Conservation (phyloP, 257 asterid genomes). For the Gentiana straminea region DNA sequence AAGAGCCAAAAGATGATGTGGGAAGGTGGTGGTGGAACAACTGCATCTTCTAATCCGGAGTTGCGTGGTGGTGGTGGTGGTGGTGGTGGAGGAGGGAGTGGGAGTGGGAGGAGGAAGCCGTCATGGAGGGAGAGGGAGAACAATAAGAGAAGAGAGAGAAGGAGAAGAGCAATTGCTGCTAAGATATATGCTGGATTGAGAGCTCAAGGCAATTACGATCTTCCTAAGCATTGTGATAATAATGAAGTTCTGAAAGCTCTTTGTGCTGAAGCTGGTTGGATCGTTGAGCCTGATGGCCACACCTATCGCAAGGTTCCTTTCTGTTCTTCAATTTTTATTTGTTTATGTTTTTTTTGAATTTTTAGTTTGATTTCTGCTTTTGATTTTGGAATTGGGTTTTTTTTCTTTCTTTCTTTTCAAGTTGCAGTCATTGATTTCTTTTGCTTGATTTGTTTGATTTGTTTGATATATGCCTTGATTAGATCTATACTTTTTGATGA, state of each 20-base stretch:
- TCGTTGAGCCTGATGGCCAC: conserved; percentile 91
- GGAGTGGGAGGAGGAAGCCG: conserved; percentile 78
- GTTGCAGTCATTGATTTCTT: background rate
- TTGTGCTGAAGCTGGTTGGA: conserved; percentile 93
- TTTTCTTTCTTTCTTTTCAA: background rate
- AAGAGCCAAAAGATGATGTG: conserved; percentile 69
- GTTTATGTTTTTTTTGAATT: background rate
- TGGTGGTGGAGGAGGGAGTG: conserved; percentile 15
- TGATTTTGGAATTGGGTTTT: conserved; percentile 4
- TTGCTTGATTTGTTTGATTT: conserved; percentile 8
- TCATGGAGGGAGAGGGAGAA: conserved; percentile 96
- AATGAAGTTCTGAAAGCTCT: conserved; percentile 95
- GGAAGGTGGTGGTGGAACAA: conserved; percentile 53
- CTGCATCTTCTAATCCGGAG: conserved; percentile 41
- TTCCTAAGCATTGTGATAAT: conserved; percentile 91
- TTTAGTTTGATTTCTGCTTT: background rate
- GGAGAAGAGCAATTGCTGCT: conserved; percentile 93
- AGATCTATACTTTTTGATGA: conserved; percentile 39
- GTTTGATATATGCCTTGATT: background rate
- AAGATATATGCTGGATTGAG: conserved; percentile 82
- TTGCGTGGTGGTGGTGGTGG: conserved; percentile 10
- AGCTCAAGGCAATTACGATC: conserved; percentile 88
- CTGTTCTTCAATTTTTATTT: background rate
- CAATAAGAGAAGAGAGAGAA: conserved; percentile 88
- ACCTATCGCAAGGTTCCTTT: conserved; percentile 76